Conservation (phyloP, 2,329 filamentous ascomycete species). For the Berkeleyomyces rouxiae region DNA sequence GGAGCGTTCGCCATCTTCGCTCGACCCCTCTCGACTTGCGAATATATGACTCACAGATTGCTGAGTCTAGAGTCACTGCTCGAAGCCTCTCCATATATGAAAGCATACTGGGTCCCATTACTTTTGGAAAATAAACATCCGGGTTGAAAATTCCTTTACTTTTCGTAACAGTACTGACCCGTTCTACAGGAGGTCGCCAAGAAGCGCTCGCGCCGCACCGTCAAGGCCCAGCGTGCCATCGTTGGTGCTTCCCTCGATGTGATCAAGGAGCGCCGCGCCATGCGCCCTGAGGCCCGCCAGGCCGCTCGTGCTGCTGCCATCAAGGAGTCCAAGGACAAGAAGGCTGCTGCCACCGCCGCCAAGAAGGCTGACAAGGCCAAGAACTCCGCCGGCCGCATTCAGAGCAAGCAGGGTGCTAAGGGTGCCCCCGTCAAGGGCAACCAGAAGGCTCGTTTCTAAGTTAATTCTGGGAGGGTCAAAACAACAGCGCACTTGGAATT, state of each 20-base stretch:
- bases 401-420: slow-evolving; percentile 96
- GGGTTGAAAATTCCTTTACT: not conserved
- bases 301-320: slow-evolving; percentile 82
- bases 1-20: not conserved
- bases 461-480: slow-evolving; percentile 8
- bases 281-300: slow-evolving; percentile 87
- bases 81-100: too few relatives aligned
- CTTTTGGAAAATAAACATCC: not conserved
- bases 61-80: too few relatives aligned
- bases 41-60: not conserved
- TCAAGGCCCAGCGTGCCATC: slow-evolving; percentile 98
- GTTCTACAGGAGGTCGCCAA: slow-evolving; percentile 85
- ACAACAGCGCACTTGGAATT: slow-evolving; percentile 13
- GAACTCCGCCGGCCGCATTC: slow-evolving; percentile 66
- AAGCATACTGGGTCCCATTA: not conserved
- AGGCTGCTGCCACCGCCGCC: slow-evolving; percentile 64
- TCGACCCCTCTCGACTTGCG: not conserved
- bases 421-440: slow-evolving; percentile 73
- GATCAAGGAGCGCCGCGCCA: slow-evolving; percentile 95
- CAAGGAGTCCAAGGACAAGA: slow-evolving; percentile 99
- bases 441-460: slow-evolving; percentile 65
- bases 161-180: slow-evolving; percentile 23
- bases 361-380: slow-evolving; percentile 99
- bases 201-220: slow-evolving; percentile 94
- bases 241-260: slow-evolving; percentile 98